Evolutionary conservation across 1,284 basidiomycete genomes (phyloP).

Genomic region (Pseudozyma hubeiensis): DNA sequence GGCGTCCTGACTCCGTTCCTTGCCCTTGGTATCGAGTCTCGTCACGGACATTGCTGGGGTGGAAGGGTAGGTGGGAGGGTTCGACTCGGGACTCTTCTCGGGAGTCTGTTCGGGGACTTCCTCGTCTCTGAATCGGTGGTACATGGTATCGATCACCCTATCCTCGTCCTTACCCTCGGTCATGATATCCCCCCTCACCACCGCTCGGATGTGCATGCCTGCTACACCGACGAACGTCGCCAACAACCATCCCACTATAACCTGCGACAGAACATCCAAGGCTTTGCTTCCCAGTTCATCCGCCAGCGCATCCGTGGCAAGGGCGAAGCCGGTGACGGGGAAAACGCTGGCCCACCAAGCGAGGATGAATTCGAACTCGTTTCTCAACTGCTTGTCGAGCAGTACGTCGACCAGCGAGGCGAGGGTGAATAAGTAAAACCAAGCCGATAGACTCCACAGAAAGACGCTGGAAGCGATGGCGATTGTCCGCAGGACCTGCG

Average conservation of each 20-base stretch:
- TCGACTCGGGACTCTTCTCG: conserved; percentile 2
- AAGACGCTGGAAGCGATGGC: conserved; percentile 13
- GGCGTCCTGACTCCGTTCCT: not conserved
- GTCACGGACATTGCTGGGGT: conserved; percentile 16
- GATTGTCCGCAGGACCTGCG: not conserved
- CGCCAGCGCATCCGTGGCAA: conserved; percentile 23
- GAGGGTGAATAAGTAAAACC: conserved; percentile 37
- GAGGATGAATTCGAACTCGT: conserved; percentile 32
- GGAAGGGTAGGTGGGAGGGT: conserved; percentile 25
- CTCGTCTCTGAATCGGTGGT: conserved; percentile 2
- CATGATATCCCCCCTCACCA: conserved; percentile 19
- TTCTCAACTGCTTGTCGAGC: not conserved
- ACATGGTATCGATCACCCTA: conserved; percentile 33
- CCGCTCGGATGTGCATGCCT: conserved; percentile 17
- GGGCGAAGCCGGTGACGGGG: conserved; percentile 34
- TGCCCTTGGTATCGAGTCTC: not conserved
- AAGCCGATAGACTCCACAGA: conserved; percentile 37
- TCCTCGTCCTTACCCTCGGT: conserved; percentile 44
- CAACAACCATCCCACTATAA: conserved; percentile 26
- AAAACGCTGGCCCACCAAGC: conserved; percentile 52
- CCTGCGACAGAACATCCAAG: conserved; percentile 12
- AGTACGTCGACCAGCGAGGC: conserved; percentile 11
- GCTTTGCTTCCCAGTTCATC: conserved; percentile 9
- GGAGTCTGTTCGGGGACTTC: not conserved
- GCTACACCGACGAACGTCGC: conserved; percentile 14